These are phyloP conservation scores for Mycena haematopus DNA, from an alignment of 768 basidiomycete genomes.

Conservation along the genomic window DNA sequence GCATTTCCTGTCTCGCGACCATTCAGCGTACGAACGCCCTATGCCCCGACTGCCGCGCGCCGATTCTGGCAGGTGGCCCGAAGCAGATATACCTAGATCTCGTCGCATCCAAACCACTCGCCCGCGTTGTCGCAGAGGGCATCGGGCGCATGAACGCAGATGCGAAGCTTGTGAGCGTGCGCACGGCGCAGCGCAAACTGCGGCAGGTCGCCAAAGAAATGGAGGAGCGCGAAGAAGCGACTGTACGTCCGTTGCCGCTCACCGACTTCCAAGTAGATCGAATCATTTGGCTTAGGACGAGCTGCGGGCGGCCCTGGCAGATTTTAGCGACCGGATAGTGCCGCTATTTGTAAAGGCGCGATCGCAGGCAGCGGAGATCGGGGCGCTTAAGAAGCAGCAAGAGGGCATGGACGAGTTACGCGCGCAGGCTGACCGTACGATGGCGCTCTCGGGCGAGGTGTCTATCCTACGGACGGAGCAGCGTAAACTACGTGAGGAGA, in stretches of 20 bases:
- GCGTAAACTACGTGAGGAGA: background rate
- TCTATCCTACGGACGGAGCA: slow-evolving; percentile 24
- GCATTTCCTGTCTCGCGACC: slow-evolving; percentile 39
- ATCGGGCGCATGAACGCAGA: slow-evolving; percentile 42
- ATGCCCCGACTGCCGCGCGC: slow-evolving; percentile 33
- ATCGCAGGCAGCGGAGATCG: slow-evolving; percentile 25
- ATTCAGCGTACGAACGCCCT: slow-evolving; percentile 28
- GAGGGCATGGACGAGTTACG: slow-evolving; percentile 36
- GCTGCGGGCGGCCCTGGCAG: slow-evolving; percentile 44
- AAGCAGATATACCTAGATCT: slow-evolving; percentile 39
- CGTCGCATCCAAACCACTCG: slow-evolving; percentile 33
- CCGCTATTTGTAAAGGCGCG: slow-evolving; percentile 40
- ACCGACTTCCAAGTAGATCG: background rate
- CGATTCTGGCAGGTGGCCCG: slow-evolving; percentile 20
- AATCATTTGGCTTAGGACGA: slow-evolving; percentile 32
- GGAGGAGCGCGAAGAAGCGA: slow-evolving; percentile 32
- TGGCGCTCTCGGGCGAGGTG: slow-evolving; percentile 33
- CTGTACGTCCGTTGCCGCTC: slow-evolving; percentile 35
- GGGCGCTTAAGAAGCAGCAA: slow-evolving; percentile 37
- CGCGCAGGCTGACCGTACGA: slow-evolving; percentile 29
- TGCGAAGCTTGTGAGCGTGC: slow-evolving; percentile 43
- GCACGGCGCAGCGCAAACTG: slow-evolving; percentile 43
- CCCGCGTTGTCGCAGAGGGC: slow-evolving; percentile 38
- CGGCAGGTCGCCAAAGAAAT: slow-evolving; percentile 34
- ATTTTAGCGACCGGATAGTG: slow-evolving; percentile 49